phyloP scores from a whole-genome alignment of 169 alveolate genomes.

The Eimeria necatrix region DNA sequence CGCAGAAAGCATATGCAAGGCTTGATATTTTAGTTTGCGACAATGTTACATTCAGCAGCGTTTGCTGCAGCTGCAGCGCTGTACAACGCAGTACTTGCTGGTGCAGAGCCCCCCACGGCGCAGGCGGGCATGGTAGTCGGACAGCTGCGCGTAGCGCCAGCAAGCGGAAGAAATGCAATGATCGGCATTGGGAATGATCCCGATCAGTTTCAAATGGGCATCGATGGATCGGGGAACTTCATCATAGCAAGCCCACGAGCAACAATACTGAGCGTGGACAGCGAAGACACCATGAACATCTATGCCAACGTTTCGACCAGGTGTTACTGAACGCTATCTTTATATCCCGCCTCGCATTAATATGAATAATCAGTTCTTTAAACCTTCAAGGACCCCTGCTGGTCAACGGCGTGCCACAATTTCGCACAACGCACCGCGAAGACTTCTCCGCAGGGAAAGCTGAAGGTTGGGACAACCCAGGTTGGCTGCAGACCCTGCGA shows the following conservation, averaged over 20 bases:
- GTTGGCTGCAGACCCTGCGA: background rate
- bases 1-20: background rate
- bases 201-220: slow-evolving; percentile 59
- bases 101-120: slow-evolving; percentile 73
- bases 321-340: background rate
- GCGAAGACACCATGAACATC: slow-evolving; percentile 73
- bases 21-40: background rate
- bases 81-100: background rate
- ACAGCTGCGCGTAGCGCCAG: slow-evolving; percentile 73
- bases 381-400: slow-evolving; percentile 73
- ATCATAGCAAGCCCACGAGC: slow-evolving; percentile 52
- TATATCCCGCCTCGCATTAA: background rate
- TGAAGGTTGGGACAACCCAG: slow-evolving; percentile 83
- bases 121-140: slow-evolving; percentile 80
- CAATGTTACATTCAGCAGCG: slow-evolving; percentile 11
- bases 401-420: slow-evolving; percentile 80
- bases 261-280: slow-evolving; percentile 61
- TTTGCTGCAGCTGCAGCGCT: slow-evolving; percentile 14
- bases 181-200: slow-evolving; percentile 73
- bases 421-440: slow-evolving; percentile 78
- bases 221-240: slow-evolving; percentile 67
- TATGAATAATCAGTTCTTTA: slow-evolving; percentile 55
- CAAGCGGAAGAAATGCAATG: slow-evolving; percentile 71
- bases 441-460: slow-evolving; percentile 78
- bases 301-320: slow-evolving; percentile 57